Evolutionary conservation across 257 asterid genomes (phyloP).

Genomic region (Solanum megistacrolobum): DNA sequence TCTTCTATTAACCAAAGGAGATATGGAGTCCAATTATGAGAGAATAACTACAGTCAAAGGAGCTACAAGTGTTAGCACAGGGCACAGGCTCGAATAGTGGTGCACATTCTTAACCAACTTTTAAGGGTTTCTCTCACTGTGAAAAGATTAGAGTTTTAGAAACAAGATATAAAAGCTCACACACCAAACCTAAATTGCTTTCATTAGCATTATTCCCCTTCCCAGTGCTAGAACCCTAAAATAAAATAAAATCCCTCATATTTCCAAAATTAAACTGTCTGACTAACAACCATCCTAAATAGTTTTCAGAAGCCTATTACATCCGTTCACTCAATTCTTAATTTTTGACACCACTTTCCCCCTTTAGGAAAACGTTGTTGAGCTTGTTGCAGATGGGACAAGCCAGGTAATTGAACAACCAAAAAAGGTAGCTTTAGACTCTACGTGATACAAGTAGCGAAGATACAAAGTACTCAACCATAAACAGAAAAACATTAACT

Average conservation of each 20-base stretch:
- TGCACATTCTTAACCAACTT: background rate
- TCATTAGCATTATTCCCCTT: background rate
- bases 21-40: background rate
- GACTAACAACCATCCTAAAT: background rate
- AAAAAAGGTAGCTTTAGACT: background rate
- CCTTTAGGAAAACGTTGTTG: background rate
- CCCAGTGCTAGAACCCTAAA: background rate
- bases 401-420: background rate
- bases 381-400: no score
- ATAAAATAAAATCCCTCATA: background rate
- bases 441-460: background rate
- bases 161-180: background rate
- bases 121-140: background rate
- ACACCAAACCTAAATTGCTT: background rate
- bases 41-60: background rate
- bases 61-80: background rate
- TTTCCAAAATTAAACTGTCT: background rate
- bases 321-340: background rate
- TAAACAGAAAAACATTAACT: background rate
- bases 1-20: background rate
- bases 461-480: background rate
- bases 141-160: background rate
- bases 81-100: background rate
- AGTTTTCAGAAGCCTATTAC: background rate
- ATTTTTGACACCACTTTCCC: background rate